A percentile compares a stretch with the other conserved stretches of the same genome.
Evolutionary conservation across 2,329 filamentous ascomycete species (phyloP).

Genomic region (Cordyceps farinosa): DNA sequence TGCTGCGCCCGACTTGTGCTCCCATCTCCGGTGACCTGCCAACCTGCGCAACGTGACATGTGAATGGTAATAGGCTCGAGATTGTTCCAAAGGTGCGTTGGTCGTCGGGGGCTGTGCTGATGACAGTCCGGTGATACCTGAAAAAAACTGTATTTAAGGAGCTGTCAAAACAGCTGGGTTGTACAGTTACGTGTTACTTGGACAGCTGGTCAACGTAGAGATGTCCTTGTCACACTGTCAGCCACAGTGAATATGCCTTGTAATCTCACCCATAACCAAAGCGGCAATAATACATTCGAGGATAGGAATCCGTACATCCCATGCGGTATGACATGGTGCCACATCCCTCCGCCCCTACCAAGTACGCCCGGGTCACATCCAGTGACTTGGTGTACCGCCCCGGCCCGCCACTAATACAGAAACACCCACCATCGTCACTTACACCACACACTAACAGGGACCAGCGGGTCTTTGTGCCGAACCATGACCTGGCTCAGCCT

Average conservation of each 20-base stretch:
- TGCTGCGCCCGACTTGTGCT: constrained; percentile 19
- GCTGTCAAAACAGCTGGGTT: not conserved
- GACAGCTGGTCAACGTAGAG: not conserved
- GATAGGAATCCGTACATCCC: not conserved
- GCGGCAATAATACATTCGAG: no score
- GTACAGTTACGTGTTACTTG: not conserved
- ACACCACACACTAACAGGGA: not conserved
- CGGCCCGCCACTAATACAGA: not conserved
- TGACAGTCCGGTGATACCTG: not conserved
- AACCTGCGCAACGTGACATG: not conserved
- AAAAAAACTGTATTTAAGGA: not conserved
- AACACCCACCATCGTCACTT: not conserved
- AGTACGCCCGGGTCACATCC: constrained; percentile 4
- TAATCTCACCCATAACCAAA: not conserved
- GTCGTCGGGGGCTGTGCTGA: constrained; percentile 2
- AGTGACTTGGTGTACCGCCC: not conserved
- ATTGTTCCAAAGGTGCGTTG: not conserved
- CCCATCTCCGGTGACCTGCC: not conserved
- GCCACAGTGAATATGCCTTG: not conserved
- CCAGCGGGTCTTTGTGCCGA: not conserved
- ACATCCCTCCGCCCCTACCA: not conserved
- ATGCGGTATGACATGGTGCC: not conserved
- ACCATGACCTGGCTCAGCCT: constrained; percentile 1
- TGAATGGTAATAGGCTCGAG: not conserved
- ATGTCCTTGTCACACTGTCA: not conserved